Evolutionary conservation across 768 basidiomycete genomes (phyloP).

Genomic region (Lactifluus rugatus): DNA sequence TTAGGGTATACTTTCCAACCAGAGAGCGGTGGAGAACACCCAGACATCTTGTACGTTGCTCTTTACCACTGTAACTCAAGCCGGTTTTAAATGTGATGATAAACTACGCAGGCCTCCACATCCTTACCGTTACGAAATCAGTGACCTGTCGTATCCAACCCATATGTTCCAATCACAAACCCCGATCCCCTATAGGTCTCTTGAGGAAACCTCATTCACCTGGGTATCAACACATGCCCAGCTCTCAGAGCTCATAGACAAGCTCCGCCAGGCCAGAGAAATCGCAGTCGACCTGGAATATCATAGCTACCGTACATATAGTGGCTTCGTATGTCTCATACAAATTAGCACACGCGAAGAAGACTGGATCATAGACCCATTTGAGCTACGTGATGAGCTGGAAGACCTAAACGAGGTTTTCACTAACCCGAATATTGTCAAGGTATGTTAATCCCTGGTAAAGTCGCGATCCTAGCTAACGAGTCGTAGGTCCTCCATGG

Average conservation of each 20-base stretch:
- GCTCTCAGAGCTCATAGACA: constrained; percentile 54
- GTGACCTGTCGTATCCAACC: constrained; percentile 58
- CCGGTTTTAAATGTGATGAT: constrained; percentile 1
- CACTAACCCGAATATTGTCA: constrained; percentile 74
- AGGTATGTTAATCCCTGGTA: constrained; percentile 39
- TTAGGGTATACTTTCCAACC: constrained; percentile 51
- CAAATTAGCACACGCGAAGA: constrained; percentile 75
- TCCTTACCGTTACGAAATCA: constrained; percentile 83
- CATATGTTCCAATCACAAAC: constrained; percentile 48
- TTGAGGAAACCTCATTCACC: constrained; percentile 58
- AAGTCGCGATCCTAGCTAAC: background rate
- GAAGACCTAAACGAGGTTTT: constrained; percentile 74
- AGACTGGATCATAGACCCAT: constrained; percentile 82
- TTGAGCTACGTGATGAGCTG: constrained; percentile 66
- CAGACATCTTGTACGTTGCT: constrained; percentile 10
- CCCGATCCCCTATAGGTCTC: constrained; percentile 45
- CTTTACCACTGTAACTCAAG: background rate
- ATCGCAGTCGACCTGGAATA: constrained; percentile 94
- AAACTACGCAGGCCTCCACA: constrained; percentile 35
- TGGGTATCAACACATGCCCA: constrained; percentile 55
- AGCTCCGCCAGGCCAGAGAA: constrained; percentile 57
- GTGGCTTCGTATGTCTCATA: constrained; percentile 88
- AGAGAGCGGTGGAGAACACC: constrained; percentile 21
- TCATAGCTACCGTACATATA: constrained; percentile 77
- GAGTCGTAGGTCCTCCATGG: constrained; percentile 77